Evolutionary conservation across 2,329 filamentous ascomycete genomes (phyloP).

Genomic region (Penicillium sp.): DNA sequence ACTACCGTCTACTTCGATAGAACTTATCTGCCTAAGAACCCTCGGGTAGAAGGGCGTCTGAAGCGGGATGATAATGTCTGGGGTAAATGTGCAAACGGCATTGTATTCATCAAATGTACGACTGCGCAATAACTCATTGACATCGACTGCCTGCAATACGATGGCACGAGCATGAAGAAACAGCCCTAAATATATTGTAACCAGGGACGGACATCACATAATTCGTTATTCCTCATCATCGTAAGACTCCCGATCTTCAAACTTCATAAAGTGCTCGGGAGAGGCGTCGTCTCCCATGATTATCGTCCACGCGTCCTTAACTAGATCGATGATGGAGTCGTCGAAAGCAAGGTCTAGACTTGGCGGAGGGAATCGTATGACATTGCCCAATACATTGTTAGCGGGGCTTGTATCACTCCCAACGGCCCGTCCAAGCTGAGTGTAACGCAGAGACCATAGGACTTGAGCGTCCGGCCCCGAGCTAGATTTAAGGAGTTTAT

Average conservation of each 20-base stretch:
- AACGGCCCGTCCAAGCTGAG: slow-evolving; percentile 46
- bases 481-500: slow-evolving; percentile 46
- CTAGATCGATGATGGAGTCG: slow-evolving; percentile 69
- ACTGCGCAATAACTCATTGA: not conserved
- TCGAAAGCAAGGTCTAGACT: slow-evolving; percentile 74
- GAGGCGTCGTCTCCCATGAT: slow-evolving; percentile 60
- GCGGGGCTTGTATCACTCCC: slow-evolving; percentile 16
- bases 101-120: not conserved
- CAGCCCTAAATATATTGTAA: not conserved
- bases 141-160: slow-evolving; percentile 12
- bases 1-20: too few species aligned
- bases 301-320: slow-evolving; percentile 72
- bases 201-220: not conserved
- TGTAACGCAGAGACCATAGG: slow-evolving; percentile 61
- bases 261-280: slow-evolving; percentile 71
- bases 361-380: slow-evolving; percentile 63
- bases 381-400: slow-evolving; percentile 42
- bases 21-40: too few species aligned
- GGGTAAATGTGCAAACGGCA: too few species aligned
- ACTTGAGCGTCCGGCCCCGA: slow-evolving; percentile 40
- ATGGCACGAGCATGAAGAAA: not conserved
- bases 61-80: not conserved
- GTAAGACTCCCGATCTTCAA: slow-evolving; percentile 72
- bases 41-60: too few species aligned
- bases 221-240: slow-evolving; percentile 53